Evolutionary conservation across 495 filamentous ascomycete genomes (phyloP), one percentile per base, ranked within the genome.

Genomic region (Aspergillus olivimuriae): DNA sequence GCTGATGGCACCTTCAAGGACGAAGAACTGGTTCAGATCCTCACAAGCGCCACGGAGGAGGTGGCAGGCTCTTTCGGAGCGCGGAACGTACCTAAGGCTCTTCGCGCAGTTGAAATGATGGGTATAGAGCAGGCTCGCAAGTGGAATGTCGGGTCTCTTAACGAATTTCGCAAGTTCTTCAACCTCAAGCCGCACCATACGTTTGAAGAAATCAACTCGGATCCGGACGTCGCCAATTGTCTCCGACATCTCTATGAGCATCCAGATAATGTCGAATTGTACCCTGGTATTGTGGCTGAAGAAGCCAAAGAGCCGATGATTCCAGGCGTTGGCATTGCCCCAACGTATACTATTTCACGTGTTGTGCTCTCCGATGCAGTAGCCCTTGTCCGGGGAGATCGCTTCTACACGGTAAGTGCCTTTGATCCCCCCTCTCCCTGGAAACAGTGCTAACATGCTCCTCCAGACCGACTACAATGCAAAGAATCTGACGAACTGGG

Each of bases 111-210:
- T 15, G 86, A 89, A 58, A 81, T 89, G 36, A 63, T 88, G 0
- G 84, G 86, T 18, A 89, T 90, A 43, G 66, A 83, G 39, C 82
- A 87, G 50, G 77, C 78, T 5, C 73, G 86, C n/a, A 69, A 75
- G 19, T 89, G 86, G 86, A 79, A 82, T 43, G 55, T 84, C 3
- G 78, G 79, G 0, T 75, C 82, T 2, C 64, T 90, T 30, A 90
- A 90, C 61, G 86, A 90, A 59, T 86, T 89, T 62, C 68, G 86
- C 26, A 71, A 76, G 52, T 83, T 86, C 65, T 87, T 89, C 48
- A 77, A 76, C 3, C 70, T 91, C 2, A 78, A 79, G 54, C 77
- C 74, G 1, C 75, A 89, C 53, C 63, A 76, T 41, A 82, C 70
- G 0, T 91, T 91, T 41, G 79, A 86, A 48, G 80, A 83, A 39